A percentile compares a stretch with the other conserved stretches of the same genome.
These are phyloP conservation scores for Ogataea henricii DNA, from an alignment of 805 yeast genomes.

Conservation along the genomic window DNA sequence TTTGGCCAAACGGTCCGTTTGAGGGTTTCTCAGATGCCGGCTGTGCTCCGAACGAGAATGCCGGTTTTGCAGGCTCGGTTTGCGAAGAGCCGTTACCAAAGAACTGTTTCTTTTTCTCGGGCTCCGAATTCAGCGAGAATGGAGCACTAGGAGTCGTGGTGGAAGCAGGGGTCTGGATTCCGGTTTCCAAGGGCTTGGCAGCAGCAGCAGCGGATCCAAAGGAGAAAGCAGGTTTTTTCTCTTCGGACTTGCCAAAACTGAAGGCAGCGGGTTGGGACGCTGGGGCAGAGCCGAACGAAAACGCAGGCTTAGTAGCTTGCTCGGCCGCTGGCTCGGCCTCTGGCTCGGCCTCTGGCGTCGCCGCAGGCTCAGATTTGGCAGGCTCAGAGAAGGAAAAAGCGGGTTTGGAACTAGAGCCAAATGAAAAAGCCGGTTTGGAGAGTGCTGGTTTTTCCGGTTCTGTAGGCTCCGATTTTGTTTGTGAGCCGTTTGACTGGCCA, in stretches of 20 bases:
- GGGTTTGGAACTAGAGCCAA: background rate
- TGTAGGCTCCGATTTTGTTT: background rate
- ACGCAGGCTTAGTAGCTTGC: slow-evolving; percentile 3
- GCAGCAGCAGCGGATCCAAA: background rate
- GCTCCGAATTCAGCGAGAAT: background rate
- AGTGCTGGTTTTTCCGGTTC: background rate
- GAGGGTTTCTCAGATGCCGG: slow-evolving; percentile 8
- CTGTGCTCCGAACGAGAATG: slow-evolving; percentile 10
- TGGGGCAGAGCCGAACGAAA: slow-evolving; percentile 7
- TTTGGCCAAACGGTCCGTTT: background rate
- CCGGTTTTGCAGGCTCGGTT: slow-evolving; percentile 8
- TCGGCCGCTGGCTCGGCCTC: slow-evolving; percentile 6
- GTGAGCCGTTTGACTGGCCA: background rate
- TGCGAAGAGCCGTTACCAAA: background rate
- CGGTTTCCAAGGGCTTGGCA: slow-evolving; percentile 1
- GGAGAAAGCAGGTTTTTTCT: background rate
- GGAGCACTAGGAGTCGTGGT: slow-evolving; percentile 2
- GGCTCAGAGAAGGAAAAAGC: background rate
- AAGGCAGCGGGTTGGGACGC: slow-evolving; percentile 4
- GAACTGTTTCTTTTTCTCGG: background rate
- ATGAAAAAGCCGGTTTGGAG: background rate
- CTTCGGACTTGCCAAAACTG: slow-evolving; percentile 1
- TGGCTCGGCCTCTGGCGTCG: slow-evolving; percentile 1
- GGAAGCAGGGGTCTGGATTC: slow-evolving; percentile 2
- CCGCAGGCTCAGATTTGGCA: too few relatives aligned